Evolutionary conservation across 2,329 filamentous ascomycete genomes (phyloP).

Genomic region (Penicillium olsonii): DNA sequence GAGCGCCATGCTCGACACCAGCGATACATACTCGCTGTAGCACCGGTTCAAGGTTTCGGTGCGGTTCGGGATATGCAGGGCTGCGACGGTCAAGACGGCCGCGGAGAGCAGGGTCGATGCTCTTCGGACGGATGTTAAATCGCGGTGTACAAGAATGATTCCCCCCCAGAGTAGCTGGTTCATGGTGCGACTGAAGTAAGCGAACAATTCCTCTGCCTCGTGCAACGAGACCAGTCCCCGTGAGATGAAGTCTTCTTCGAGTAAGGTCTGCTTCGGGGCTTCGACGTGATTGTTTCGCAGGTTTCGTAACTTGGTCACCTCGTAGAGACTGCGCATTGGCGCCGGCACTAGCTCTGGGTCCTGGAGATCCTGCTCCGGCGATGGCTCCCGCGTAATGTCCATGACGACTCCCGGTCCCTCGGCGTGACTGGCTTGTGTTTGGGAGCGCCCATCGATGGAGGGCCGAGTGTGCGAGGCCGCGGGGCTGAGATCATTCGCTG

Average conservation of each 20-base stretch:
- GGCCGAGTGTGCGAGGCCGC: constrained; percentile 30
- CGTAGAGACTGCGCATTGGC: constrained; percentile 57
- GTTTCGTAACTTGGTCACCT: constrained; percentile 54
- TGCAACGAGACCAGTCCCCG: constrained; percentile 49
- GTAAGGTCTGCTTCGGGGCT: constrained; percentile 38
- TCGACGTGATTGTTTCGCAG: constrained; percentile 41
- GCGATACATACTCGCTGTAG: constrained; percentile 58
- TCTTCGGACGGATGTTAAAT: constrained; percentile 55
- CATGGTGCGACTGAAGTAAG: constrained; percentile 53
- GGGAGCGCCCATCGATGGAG: constrained; percentile 29
- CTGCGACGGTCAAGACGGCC: constrained; percentile 59
- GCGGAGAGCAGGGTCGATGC: constrained; percentile 58
- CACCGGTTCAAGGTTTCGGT: constrained; percentile 56
- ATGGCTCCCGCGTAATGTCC: constrained; percentile 50
- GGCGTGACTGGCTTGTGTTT: constrained; percentile 29
- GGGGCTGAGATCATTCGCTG: constrained; percentile 28
- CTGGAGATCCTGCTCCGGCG: constrained; percentile 45
- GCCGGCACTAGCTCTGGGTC: constrained; percentile 49
- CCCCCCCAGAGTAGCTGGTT: constrained; percentile 56
- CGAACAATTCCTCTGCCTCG: constrained; percentile 55
- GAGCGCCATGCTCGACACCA: constrained; percentile 60
- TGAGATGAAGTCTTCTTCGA: constrained; percentile 54
- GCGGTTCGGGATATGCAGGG: constrained; percentile 59
- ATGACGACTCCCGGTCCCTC: constrained; percentile 34
- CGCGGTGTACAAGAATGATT: constrained; percentile 53